Conservation (phyloP, 805 yeast species). For the Ogataea minuta region DNA sequence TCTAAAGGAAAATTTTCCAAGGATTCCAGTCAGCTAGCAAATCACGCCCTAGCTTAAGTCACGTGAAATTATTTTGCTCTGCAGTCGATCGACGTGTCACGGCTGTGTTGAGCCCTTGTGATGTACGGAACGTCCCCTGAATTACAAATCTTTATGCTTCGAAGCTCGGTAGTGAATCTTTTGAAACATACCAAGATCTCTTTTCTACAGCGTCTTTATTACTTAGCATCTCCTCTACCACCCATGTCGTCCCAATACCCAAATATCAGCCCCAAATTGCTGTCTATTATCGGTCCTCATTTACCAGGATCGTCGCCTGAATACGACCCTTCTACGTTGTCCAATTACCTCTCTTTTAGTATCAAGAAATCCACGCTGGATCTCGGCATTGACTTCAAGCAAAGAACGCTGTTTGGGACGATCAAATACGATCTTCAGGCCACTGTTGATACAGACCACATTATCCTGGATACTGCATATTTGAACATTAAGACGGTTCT, state of each 20-base stretch:
- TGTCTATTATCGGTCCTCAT: slow-evolving; percentile 28
- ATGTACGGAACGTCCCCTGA: not conserved
- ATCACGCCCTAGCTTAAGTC: slow-evolving; percentile 1
- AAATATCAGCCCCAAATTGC: slow-evolving; percentile 26
- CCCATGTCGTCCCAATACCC: slow-evolving; percentile 25
- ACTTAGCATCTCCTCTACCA: not conserved
- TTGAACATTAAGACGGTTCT: slow-evolving; percentile 45
- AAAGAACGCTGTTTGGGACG: slow-evolving; percentile 51
- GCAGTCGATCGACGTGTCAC: slow-evolving; percentile 6
- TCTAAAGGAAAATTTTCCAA: slow-evolving; percentile 12
- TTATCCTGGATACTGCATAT: slow-evolving; percentile 70
- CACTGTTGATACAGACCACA: slow-evolving; percentile 29
- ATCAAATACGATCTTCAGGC: slow-evolving; percentile 47
- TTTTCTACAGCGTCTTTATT: not conserved
- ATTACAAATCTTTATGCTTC: too few relatives aligned
- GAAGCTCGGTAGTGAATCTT: too few relatives aligned
- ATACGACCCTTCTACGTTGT: slow-evolving; percentile 72
- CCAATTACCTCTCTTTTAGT: slow-evolving; percentile 59
- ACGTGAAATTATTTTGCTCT: slow-evolving; percentile 7
- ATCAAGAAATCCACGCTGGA: slow-evolving; percentile 52
- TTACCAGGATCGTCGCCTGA: slow-evolving; percentile 48
- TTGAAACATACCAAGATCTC: not conserved
- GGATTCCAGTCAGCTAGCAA: not conserved
- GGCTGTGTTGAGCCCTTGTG: not conserved
- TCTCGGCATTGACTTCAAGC: slow-evolving; percentile 54